Evolutionary conservation across 176 grass and related monocot genomes (phyloP).

Genomic region (Chloris gayana): DNA sequence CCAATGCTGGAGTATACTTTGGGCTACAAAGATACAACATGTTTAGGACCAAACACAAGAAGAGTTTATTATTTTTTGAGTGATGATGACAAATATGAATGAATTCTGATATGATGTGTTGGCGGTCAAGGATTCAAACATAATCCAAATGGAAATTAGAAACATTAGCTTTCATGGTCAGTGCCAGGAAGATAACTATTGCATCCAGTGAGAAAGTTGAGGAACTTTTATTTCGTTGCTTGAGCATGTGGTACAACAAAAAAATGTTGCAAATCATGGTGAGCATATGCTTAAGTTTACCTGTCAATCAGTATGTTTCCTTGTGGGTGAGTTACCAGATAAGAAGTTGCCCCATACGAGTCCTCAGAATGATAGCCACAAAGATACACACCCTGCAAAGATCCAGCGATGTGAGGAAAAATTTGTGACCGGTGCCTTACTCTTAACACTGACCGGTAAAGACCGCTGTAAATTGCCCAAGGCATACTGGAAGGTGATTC

Average conservation of each 20-base stretch:
- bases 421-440: neutral
- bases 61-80: neutral
- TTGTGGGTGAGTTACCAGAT: slow-evolving; percentile 72
- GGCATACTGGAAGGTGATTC: slow-evolving; percentile 51
- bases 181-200: neutral
- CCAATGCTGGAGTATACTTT: slow-evolving; percentile 63
- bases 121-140: neutral
- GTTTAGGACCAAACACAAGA: neutral
- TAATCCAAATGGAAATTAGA: neutral
- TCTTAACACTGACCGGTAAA: neutral
- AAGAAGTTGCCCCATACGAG: slow-evolving; percentile 81
- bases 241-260: neutral
- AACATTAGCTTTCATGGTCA: neutral
- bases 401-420: neutral
- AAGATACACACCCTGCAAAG: slow-evolving; percentile 76
- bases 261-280: neutral
- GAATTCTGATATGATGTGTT: neutral
- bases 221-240: neutral
- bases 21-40: slow-evolving; percentile 51
- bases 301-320: slow-evolving; percentile 91
- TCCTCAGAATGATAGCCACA: slow-evolving; percentile 81
- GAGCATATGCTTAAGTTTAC: slow-evolving; percentile 38
- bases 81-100: neutral
- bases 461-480: neutral
- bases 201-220: neutral